phyloP scores from a whole-genome alignment of 768 basidiomycete genomes.

The Mycena olivaceomarginata region DNA sequence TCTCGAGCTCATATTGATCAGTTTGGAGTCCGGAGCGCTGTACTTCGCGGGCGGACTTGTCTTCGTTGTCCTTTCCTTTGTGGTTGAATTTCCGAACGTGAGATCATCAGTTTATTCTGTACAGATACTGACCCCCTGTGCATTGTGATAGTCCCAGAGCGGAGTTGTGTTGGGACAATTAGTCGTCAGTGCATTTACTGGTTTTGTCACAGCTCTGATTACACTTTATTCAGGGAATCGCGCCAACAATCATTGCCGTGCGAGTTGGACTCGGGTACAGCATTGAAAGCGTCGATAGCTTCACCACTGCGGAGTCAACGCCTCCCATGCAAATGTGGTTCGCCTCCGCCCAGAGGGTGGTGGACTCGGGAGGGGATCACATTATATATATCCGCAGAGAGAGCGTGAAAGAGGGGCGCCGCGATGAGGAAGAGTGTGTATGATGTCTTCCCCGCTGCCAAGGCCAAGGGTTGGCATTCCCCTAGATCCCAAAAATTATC shows the following conservation, averaged over 20 bases:
- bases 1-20: neutral
- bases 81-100: too few relatives aligned
- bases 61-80: too few relatives aligned
- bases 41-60: neutral
- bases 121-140: slow-evolving; percentile 1
- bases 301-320: too few relatives aligned
- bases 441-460: too few relatives aligned
- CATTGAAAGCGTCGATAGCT: neutral
- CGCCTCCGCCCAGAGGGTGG: too few relatives aligned
- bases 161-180: neutral
- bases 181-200: neutral
- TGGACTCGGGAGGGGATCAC: too few relatives aligned
- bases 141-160: neutral
- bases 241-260: slow-evolving; percentile 8
- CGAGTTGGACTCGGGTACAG: slow-evolving; percentile 7
- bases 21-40: slow-evolving; percentile 7
- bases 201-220: neutral
- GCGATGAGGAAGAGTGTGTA: too few relatives aligned
- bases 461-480: too few relatives aligned
- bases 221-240: neutral
- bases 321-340: too few relatives aligned
- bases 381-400: too few relatives aligned
- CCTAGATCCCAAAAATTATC: too few relatives aligned
- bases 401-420: too few relatives aligned
- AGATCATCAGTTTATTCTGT: neutral